Conservation (phyloP, 2,329 filamentous ascomycete genomes). For the Ceratocystis papillata region DNA sequence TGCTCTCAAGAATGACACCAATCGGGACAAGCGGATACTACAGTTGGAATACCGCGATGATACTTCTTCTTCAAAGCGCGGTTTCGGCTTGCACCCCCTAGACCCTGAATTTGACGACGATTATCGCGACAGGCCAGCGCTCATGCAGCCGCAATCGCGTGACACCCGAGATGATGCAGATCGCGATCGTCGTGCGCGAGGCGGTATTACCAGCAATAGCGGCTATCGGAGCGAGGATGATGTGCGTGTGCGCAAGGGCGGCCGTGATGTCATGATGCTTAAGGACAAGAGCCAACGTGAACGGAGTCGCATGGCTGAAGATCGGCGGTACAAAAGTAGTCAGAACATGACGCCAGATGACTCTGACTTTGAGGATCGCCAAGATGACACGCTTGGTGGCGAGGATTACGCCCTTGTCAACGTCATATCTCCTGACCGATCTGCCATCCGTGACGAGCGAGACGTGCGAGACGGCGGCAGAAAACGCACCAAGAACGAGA, state of each 20-base stretch:
- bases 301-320: not conserved
- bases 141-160: not conserved
- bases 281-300: not conserved
- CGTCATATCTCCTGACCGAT: slow-evolving; percentile 9
- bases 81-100: not conserved
- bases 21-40: not conserved
- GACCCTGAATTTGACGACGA: slow-evolving; percentile 12
- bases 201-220: not conserved
- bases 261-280: not conserved
- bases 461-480: slow-evolving; percentile 1
- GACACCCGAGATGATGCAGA: not conserved
- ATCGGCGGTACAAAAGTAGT: not conserved
- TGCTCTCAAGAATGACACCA: not conserved
- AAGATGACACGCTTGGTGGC: slow-evolving; percentile 10
- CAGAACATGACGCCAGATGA: not conserved
- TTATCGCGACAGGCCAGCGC: not conserved
- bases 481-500: slow-evolving; percentile 10
- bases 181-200: not conserved
- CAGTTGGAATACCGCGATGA: slow-evolving; percentile 2
- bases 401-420: slow-evolving; percentile 14
- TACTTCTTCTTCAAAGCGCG: not conserved
- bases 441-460: slow-evolving; percentile 7
- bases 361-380: slow-evolving; percentile 2
- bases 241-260: not conserved
- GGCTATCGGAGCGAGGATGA: not conserved